These are phyloP conservation scores for Trichoderma simmonsii DNA, from an alignment of 2,329 filamentous ascomycete species.

Conservation along the genomic window DNA sequence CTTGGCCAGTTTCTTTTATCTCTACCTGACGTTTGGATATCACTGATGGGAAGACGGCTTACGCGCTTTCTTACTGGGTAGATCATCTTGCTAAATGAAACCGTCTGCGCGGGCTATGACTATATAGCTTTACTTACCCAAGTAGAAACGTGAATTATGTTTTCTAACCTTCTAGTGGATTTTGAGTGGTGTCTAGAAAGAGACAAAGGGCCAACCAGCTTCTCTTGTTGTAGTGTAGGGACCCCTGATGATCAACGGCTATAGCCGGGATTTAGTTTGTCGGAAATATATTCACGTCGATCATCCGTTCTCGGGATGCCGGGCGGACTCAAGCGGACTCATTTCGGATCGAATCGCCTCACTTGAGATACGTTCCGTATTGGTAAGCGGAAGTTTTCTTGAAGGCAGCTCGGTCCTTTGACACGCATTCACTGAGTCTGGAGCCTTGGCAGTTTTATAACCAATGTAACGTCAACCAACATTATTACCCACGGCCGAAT, in stretches of 20 bases:
- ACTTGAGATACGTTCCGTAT: background rate
- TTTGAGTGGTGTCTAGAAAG: too few relatives aligned
- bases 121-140: too few relatives aligned
- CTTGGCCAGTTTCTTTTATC: too few relatives aligned
- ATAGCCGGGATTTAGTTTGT: background rate
- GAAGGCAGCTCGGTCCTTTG: background rate
- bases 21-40: too few relatives aligned
- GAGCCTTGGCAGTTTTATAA: background rate
- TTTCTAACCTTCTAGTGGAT: too few relatives aligned
- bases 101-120: too few relatives aligned
- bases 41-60: too few relatives aligned
- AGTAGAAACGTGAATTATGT: too few relatives aligned
- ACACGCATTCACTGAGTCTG: background rate
- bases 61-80: too few relatives aligned
- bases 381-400: background rate
- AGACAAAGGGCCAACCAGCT: too few relatives aligned
- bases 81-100: too few relatives aligned
- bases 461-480: background rate
- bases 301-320: background rate
- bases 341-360: background rate
- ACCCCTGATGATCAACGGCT: background rate
- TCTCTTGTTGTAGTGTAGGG: too few relatives aligned
- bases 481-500: background rate
- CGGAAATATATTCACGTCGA: background rate
- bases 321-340: background rate